phyloP scores from a whole-genome alignment of 768 basidiomycete genomes.

The Leccinum pellstonianum region DNA sequence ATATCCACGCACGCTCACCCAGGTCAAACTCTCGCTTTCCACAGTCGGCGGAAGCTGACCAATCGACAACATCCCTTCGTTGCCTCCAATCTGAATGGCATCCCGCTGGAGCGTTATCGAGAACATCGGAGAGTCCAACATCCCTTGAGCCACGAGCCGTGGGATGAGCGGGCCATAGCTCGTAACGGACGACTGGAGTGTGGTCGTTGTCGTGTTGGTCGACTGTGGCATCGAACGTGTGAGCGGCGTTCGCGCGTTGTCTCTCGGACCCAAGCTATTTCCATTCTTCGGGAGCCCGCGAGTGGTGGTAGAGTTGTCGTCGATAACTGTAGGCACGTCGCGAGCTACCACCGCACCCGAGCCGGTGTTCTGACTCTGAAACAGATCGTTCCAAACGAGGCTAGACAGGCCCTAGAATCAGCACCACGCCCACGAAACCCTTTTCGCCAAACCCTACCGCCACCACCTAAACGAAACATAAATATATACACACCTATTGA shows the following conservation, averaged over 20 bases:
- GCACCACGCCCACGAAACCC: not conserved
- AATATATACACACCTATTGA: conserved; percentile 52
- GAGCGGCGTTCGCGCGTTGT: not conserved
- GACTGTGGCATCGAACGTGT: conserved; percentile 9
- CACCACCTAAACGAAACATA: not conserved
- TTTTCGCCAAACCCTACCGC: not conserved
- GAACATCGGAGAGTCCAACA: conserved; percentile 47
- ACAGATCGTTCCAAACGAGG: conserved; percentile 46
- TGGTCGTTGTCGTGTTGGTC: conserved; percentile 15
- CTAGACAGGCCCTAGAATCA: conserved; percentile 28
- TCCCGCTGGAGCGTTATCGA: conserved; percentile 68
- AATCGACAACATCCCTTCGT: conserved; percentile 61
- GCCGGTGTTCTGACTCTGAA: conserved; percentile 13
- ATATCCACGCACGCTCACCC: conserved; percentile 64
- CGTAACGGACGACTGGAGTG: conserved; percentile 42
- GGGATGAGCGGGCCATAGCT: conserved; percentile 45
- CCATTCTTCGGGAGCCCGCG: conserved; percentile 1
- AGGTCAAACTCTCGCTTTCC: conserved; percentile 50
- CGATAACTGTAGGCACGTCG: no score
- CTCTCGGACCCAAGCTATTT: not conserved
- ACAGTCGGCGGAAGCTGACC: conserved; percentile 61
- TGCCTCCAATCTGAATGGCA: conserved; percentile 64
- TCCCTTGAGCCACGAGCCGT: conserved; percentile 41
- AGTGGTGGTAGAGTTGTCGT: no score
- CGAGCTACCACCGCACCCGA: not conserved